A percentile compares a stretch with the other conserved stretches of the same genome.
These are phyloP conservation scores for Stagonosporopsis rhizophila DNA, from an alignment of 2,329 filamentous ascomycete genomes.

Conservation along the genomic window DNA sequence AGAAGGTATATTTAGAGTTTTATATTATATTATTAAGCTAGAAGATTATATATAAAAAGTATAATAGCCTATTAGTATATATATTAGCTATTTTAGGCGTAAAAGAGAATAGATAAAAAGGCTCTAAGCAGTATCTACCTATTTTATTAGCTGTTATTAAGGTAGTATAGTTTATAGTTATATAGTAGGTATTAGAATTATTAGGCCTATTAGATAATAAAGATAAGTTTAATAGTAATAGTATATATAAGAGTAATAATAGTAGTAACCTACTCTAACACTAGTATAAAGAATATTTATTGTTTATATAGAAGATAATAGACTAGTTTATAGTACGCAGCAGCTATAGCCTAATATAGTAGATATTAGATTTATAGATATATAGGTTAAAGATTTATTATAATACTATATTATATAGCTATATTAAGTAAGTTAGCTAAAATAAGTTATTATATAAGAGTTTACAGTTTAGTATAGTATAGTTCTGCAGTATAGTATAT, in stretches of 20 bases:
- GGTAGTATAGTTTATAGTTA: conserved; percentile 25
- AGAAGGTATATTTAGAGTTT: conserved; percentile 24
- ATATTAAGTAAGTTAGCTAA: conserved; percentile 12
- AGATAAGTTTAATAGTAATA: conserved; percentile 9
- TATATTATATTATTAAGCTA: conserved; percentile 27
- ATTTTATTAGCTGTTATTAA: conserved; percentile 28
- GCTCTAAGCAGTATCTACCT: conserved; percentile 20
- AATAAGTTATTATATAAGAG: neutral
- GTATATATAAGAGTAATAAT: conserved; percentile 10
- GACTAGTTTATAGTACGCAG: conserved; percentile 19
- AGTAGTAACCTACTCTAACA: neutral
- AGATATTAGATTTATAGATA: conserved; percentile 21
- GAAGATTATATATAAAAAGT: conserved; percentile 18
- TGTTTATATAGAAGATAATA: conserved; percentile 8
- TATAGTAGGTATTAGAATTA: conserved; percentile 23
- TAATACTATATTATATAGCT: conserved; percentile 16
- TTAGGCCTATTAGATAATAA: conserved; percentile 1
- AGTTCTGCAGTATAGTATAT: too few relatives aligned
- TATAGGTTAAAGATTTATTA: conserved; percentile 21
- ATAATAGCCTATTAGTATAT: conserved; percentile 25
- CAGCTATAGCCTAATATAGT: conserved; percentile 18
- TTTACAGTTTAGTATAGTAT: too few relatives aligned
- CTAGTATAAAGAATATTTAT: conserved; percentile 18
- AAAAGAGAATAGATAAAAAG: conserved; percentile 21
- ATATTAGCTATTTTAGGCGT: conserved; percentile 27